Evolutionary conservation across 148 eudicot genomes (phyloP).

Genomic region (Amaranthus palmeri): DNA sequence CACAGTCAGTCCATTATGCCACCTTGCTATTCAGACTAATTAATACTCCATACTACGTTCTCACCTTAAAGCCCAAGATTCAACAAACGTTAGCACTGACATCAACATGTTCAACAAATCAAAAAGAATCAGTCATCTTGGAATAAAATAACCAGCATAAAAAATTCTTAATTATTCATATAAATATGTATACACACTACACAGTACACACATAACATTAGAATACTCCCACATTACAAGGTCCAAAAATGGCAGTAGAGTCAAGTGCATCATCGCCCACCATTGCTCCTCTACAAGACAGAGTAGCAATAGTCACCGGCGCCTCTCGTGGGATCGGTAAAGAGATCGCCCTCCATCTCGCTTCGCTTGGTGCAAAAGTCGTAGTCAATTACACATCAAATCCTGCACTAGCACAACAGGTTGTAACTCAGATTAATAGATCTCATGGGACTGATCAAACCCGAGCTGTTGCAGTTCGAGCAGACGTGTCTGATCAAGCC

Average conservation of each 20-base stretch:
- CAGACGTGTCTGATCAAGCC: slow-evolving; percentile 21
- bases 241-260: slow-evolving; percentile 18
- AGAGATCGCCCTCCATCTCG: slow-evolving; percentile 26
- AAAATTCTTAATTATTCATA: background rate
- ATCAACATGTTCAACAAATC: background rate
- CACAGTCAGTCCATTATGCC: too few relatives aligned
- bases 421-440: slow-evolving; percentile 22
- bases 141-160: background rate
- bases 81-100: slow-evolving; percentile 20
- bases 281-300: slow-evolving; percentile 26
- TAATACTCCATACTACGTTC: too few relatives aligned
- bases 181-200: background rate
- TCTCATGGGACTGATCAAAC: background rate
- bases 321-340: slow-evolving; percentile 47
- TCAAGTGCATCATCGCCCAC: slow-evolving; percentile 24
- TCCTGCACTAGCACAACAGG: slow-evolving; percentile 23
- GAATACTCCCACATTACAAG: background rate
- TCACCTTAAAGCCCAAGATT: too few relatives aligned
- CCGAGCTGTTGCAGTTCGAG: slow-evolving; percentile 21
- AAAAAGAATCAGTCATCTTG: background rate
- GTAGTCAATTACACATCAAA: slow-evolving; percentile 42
- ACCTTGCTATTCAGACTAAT: too few relatives aligned
- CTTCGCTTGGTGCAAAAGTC: slow-evolving; percentile 24
- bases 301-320: slow-evolving; percentile 47
- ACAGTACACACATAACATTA: background rate